Conservation (phyloP, 225 moss, liverwort and hornwort species). For the Neckera pumila region DNA sequence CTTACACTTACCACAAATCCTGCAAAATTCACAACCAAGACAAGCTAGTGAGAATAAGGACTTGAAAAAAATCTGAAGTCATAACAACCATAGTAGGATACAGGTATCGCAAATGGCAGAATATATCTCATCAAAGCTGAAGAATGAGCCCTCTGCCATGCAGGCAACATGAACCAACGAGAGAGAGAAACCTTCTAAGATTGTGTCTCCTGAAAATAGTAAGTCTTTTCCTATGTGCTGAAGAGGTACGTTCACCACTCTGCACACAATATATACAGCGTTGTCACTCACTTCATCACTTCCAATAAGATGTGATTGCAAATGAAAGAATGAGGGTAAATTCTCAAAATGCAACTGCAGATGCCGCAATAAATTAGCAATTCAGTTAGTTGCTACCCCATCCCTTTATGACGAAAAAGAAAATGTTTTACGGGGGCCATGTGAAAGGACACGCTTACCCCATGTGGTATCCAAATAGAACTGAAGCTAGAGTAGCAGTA, state of each 20-base stretch:
- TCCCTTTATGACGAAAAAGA: background rate
- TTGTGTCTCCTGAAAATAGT: constrained; percentile 56
- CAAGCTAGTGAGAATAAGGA: background rate
- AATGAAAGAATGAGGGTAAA: background rate
- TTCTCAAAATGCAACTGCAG: background rate
- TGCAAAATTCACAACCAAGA: constrained; percentile 5
- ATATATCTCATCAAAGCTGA: background rate
- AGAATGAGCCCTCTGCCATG: background rate
- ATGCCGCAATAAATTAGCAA: background rate
- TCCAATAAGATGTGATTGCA: background rate
- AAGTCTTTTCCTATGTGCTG: constrained; percentile 63
- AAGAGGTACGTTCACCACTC: constrained; percentile 84
- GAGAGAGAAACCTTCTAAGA: constrained; percentile 40
- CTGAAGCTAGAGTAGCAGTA: constrained; percentile 58
- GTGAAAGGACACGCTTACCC: constrained; percentile 35
- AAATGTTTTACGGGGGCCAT: background rate
- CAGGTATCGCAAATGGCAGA: background rate
- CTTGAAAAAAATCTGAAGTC: background rate
- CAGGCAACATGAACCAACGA: background rate
- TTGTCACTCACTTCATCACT: background rate
- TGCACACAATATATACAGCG: constrained; percentile 13
- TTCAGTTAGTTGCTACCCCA: background rate
- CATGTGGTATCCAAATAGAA: constrained; percentile 88
- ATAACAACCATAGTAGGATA: background rate
- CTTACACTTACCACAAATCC: constrained; percentile 54